Evolutionary conservation across 345 rosid species (phyloP), one percentile per base, ranked within the genome.

Genomic region (Brassica rapa): DNA sequence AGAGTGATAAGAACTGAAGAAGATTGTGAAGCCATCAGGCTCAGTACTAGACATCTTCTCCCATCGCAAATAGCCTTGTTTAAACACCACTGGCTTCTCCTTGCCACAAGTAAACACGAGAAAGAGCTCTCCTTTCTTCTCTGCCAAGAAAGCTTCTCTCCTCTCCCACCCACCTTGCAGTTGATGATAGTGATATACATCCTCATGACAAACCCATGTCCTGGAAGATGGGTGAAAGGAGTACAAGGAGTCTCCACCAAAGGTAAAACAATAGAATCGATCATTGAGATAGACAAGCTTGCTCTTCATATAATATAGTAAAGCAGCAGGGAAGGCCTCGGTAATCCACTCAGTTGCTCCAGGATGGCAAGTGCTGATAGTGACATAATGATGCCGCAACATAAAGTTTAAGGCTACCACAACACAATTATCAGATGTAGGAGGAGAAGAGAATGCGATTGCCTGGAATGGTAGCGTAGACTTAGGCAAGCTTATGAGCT

Each of bases 401-500:
- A 0, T 10, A 33, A 6, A 32, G 7, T n/a, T 4, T 7, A 33
- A 3, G 14, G 46, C 68, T 33, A 33, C 3, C 68, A 63, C 46
- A 32, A 63, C 68, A 63, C 68, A 63, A 0, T 32, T 1, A 15
- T 63, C 68, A 4, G 14, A 32, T 4, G 46, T 32, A 15, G 46
- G 68, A 63, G 68, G 46, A 15, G n/a, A 32, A 33, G 46, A 64
- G 68, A 64, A 63, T 15, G 68, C 25, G 1, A 63, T 63, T 1
- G 6, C 14, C 6, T 8, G 0, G 11, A 32, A 33, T 8, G 25
- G 12, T 23, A 63, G 8, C 43, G 37, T 23, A 16, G 16, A 15
- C 68, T 63, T 63, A 3, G 68, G 68, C 68, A 63, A 63, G 14
- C 25, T 63, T 63, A 63, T 8, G 24, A 15, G 24, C 25, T 63